Evolutionary conservation across 192 early-diverging fungal genomes (phyloP).

Genomic region (Gaertneriomyces sp.): DNA sequence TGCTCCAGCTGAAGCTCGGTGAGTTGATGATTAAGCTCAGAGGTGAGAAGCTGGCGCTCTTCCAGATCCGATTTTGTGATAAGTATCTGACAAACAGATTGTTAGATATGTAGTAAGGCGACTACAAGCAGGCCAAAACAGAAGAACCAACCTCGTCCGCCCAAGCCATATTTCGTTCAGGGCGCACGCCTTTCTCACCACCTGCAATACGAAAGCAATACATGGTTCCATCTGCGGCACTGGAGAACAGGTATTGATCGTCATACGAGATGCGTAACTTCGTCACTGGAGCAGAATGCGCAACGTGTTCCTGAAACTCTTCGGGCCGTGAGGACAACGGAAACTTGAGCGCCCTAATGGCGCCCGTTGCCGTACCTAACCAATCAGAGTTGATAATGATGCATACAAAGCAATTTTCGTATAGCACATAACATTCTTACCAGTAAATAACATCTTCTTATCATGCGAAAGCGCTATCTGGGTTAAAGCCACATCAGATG

Average conservation of each 20-base stretch:
- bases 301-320: slow-evolving; percentile 53
- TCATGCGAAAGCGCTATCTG: slow-evolving; percentile 50
- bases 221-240: slow-evolving; percentile 47
- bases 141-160: slow-evolving; percentile 50
- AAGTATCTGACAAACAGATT: slow-evolving; percentile 36
- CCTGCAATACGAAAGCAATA: slow-evolving; percentile 48
- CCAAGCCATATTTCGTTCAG: slow-evolving; percentile 27
- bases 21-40: slow-evolving; percentile 46
- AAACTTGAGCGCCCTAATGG: slow-evolving; percentile 44
- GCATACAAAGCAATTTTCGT: background rate
- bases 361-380: slow-evolving; percentile 44
- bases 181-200: slow-evolving; percentile 31
- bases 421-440: slow-evolving; percentile 19
- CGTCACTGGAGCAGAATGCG: slow-evolving; percentile 44
- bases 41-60: slow-evolving; percentile 48
- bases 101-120: background rate
- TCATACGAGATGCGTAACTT: slow-evolving; percentile 45
- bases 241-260: slow-evolving; percentile 50
- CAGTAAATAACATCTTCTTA: slow-evolving; percentile 58
- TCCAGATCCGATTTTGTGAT: slow-evolving; percentile 59
- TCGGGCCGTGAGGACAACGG: slow-evolving; percentile 45
- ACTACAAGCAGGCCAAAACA: background rate
- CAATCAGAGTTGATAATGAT: background rate
- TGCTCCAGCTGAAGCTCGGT: slow-evolving; percentile 61
- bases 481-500: slow-evolving; percentile 40